Conservation (phyloP, 208 protist species). For the Trichomonas gallinae region DNA sequence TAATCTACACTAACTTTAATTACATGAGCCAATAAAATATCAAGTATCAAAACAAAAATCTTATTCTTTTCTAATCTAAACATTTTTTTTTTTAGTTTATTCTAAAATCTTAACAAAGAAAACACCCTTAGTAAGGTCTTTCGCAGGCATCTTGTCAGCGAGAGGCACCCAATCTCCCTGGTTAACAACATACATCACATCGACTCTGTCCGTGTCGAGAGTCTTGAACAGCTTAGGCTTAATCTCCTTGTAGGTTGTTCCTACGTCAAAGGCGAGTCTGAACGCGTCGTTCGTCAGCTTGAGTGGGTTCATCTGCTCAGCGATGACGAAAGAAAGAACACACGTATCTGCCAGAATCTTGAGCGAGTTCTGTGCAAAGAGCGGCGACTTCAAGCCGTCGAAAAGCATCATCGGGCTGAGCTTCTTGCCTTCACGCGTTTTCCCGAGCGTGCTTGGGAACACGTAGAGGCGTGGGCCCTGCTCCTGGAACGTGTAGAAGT, state of each 20-base stretch:
- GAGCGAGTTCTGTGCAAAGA: not conserved
- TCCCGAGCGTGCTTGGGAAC: not conserved
- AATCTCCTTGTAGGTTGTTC: not conserved
- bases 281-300: not conserved
- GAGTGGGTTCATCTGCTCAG: not conserved
- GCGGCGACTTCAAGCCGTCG: not conserved
- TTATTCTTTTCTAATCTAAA: too few species aligned
- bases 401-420: not conserved
- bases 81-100: too few species aligned
- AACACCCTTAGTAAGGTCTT: not conserved
- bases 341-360: not conserved
- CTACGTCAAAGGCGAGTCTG: not conserved
- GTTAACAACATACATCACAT: not conserved
- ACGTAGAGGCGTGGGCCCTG: not conserved
- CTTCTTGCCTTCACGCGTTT: not conserved
- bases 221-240: not conserved
- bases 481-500: not conserved
- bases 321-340: not conserved
- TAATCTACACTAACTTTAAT: too few species aligned
- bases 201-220: not conserved
- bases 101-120: not conserved
- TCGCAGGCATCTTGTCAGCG: not conserved
- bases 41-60: too few species aligned
- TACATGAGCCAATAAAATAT: too few species aligned
- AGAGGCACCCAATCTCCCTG: not conserved